Conservation (phyloP, 106 monocot genomes). For the Triglochin maritima region DNA sequence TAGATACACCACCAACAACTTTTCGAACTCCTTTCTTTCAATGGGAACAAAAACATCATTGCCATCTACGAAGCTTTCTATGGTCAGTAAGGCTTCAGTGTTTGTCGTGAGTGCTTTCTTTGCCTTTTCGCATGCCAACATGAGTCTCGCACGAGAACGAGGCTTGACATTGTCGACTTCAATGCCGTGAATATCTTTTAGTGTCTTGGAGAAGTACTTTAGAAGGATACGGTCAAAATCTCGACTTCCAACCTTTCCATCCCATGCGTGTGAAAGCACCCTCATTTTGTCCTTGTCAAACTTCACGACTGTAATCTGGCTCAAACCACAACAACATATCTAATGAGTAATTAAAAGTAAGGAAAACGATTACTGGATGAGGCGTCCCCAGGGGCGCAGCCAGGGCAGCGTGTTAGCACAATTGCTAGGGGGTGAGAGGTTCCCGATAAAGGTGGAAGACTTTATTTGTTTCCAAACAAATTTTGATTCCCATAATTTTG, state of each 20-base stretch:
- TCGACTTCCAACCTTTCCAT: conserved; percentile 61
- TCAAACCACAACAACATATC: too few species aligned
- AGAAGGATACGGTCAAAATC: conserved; percentile 83
- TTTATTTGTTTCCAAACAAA: too few species aligned
- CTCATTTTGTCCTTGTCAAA: conserved; percentile 46
- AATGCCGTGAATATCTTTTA: conserved; percentile 48
- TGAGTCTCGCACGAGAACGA: conserved; percentile 49
- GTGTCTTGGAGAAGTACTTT: conserved; percentile 46
- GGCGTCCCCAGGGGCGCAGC: too few species aligned
- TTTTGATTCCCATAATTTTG: too few species aligned
- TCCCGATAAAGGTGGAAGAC: too few species aligned
- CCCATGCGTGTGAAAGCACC: conserved; percentile 60
- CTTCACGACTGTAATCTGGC: conserved; percentile 23
- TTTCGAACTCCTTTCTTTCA: not conserved
- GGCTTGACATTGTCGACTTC: conserved; percentile 37
- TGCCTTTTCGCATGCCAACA: conserved; percentile 65
- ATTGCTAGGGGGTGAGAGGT: too few species aligned
- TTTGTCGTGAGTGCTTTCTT: conserved; percentile 86
- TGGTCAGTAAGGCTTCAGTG: conserved; percentile 45
- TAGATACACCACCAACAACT: not conserved
- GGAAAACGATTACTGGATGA: too few species aligned
- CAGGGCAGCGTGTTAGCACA: too few species aligned
- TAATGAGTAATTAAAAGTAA: too few species aligned
- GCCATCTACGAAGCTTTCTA: conserved; percentile 87
- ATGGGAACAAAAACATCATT: conserved; percentile 32